Conservation (phyloP, 441 rosid species). For the Kokia cookei region DNA sequence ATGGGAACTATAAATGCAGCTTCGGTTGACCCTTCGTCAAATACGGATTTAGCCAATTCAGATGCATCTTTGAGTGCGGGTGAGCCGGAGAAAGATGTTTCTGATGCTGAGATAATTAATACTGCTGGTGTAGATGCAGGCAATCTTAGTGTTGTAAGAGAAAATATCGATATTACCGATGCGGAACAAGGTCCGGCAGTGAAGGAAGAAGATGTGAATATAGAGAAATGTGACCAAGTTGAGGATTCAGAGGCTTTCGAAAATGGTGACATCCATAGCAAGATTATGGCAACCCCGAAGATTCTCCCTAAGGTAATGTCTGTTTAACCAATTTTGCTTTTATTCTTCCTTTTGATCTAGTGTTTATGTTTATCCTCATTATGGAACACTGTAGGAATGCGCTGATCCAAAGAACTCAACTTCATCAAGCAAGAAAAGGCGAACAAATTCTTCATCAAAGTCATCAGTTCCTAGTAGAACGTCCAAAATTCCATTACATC, state of each 20-base stretch:
- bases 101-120: constrained; percentile 16
- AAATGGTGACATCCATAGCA: constrained; percentile 10
- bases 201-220: constrained; percentile 10
- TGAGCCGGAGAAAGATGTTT: constrained; percentile 14
- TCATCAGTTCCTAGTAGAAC: constrained; percentile 21
- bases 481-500: constrained; percentile 26
- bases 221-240: constrained; percentile 2
- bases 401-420: constrained; percentile 27
- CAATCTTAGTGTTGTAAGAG: constrained; percentile 9
- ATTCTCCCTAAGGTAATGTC: constrained; percentile 36
- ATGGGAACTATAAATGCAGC: constrained; percentile 9
- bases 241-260: background rate
- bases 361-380: constrained; percentile 14
- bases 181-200: constrained; percentile 15
- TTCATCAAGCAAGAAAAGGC: constrained; percentile 34
- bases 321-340: background rate
- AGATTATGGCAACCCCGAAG: constrained; percentile 16
- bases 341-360: background rate
- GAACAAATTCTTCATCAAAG: constrained; percentile 23
- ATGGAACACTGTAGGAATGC: constrained; percentile 25
- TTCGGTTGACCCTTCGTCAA: constrained; percentile 6
- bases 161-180: constrained; percentile 3
- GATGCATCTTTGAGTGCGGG: background rate
- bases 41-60: constrained; percentile 12
- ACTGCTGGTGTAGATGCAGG: constrained; percentile 6